Conservation (phyloP, 1,139 yeast species). For the Blastobotrys proliferans region DNA sequence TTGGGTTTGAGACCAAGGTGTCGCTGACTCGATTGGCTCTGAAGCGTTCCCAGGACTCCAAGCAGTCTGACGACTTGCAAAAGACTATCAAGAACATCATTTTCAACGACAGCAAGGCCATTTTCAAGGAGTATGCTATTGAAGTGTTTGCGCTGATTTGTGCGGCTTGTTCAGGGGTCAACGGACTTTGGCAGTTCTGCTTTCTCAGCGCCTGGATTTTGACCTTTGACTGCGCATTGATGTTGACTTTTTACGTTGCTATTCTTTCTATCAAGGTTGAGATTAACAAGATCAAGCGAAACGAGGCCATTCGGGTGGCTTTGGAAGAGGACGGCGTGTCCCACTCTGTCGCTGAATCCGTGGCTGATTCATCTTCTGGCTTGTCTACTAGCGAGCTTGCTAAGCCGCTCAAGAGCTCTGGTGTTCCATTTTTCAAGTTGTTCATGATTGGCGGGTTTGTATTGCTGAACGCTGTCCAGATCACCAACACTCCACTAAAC, state of each 20-base stretch:
- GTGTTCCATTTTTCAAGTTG: slow-evolving; percentile 59
- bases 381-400: slow-evolving; percentile 19
- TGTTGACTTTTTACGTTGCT: slow-evolving; percentile 82
- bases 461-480: slow-evolving; percentile 54
- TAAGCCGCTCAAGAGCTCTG: slow-evolving; percentile 26
- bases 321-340: slow-evolving; percentile 93
- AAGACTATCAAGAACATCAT: slow-evolving; percentile 54
- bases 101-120: slow-evolving; percentile 59
- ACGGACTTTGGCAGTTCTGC: slow-evolving; percentile 71
- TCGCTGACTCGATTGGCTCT: slow-evolving; percentile 66
- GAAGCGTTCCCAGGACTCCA: slow-evolving; percentile 19
- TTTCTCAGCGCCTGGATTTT: slow-evolving; percentile 70
- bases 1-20: slow-evolving; percentile 89
- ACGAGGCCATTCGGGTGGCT: slow-evolving; percentile 73
- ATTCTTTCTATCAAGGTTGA: slow-evolving; percentile 86
- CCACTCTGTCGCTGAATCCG: slow-evolving; percentile 63
- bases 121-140: slow-evolving; percentile 74
- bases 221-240: slow-evolving; percentile 66
- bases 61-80: slow-evolving; percentile 27
- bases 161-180: slow-evolving; percentile 68
- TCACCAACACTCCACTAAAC: slow-evolving; percentile 46
- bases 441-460: slow-evolving; percentile 65
- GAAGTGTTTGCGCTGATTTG: slow-evolving; percentile 70
- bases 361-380: slow-evolving; percentile 42
- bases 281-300: slow-evolving; percentile 81